Evolutionary conservation across 192 early-diverging fungal genomes (phyloP), one percentile per base, ranked within the genome.

Genomic region (Podila clonocystis): DNA sequence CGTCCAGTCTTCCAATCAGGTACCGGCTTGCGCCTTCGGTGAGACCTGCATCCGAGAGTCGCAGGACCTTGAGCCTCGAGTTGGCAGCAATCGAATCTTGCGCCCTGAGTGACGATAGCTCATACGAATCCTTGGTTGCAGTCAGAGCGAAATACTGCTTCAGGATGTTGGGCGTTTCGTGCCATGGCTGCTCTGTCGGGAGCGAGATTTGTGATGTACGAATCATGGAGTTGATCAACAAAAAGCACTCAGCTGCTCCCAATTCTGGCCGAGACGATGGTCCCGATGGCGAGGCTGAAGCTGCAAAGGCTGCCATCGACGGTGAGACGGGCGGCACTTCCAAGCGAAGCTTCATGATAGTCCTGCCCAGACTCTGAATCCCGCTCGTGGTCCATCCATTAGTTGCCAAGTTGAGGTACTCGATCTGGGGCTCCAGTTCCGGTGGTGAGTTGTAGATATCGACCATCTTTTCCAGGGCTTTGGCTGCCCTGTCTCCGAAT

Each of bases 221-320:
- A 50, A 75, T 68, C 73, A 75, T 75, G 50, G 66, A 68, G 30
- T 75, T 75, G 50, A 68, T 45, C 33, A 75, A n/a, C 28, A 75
- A 38, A 33, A 75, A 75, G 26, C 49, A 34, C 30, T 75, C 73
- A 4, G 65, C 65, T 11, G 66, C 8, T 9, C 62, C 66, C 73
- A 75, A 63, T 33, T 75, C 73, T 36, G 63, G 9, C 22, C 52
- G 29, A 20, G 49, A 60, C 12, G n/a, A 2, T 20, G 66, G 15
- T 22, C 55, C 55, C 22, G 62, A 36, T 30, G 38, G 20, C 9
- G 24, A 65, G 8, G 57, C 0, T 4, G 63, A 4, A 9, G 22
- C 17, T 13, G 63, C 24, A 28, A 61, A 31, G 49, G 26, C 55
- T 20, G 29, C 22, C 12, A 50, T 36, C 28, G 61, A 50, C 30